These are phyloP conservation scores for Gaeumannomyces sp. DNA, from an alignment of 2,329 filamentous ascomycete species.

Conservation along the genomic window DNA sequence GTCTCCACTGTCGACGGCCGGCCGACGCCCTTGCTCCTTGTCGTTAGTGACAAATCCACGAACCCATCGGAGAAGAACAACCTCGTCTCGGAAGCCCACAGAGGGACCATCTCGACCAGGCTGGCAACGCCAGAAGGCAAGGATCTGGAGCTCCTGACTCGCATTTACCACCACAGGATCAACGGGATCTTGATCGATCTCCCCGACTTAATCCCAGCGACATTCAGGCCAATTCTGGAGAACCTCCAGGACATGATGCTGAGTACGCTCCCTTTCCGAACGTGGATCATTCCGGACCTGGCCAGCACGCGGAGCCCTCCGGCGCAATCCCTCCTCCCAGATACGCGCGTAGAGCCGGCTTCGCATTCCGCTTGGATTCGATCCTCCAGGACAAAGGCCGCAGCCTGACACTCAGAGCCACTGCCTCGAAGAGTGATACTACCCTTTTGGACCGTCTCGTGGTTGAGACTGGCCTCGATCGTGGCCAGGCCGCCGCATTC, in stretches of 20 bases:
- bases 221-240: constrained; percentile 51
- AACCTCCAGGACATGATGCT: constrained; percentile 48
- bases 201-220: constrained; percentile 50
- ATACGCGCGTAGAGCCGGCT: constrained; percentile 43
- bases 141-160: background rate
- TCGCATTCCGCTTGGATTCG: constrained; percentile 39
- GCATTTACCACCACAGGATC: constrained; percentile 14
- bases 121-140: background rate
- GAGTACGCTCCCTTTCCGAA: constrained; percentile 17
- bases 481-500: constrained; percentile 40
- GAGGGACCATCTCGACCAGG: no score
- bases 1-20: no score
- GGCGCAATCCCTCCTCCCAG: constrained; percentile 35
- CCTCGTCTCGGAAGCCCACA: no score
- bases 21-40: no score
- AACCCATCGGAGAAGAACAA: no score
- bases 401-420: constrained; percentile 18
- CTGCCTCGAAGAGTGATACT: constrained; percentile 11
- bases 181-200: constrained; percentile 49
- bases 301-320: constrained; percentile 6
- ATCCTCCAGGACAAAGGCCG: constrained; percentile 20
- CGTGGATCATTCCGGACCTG: constrained; percentile 7
- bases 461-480: constrained; percentile 42
- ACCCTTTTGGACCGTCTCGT: constrained; percentile 20
- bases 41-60: no score